Evolutionary conservation across 2,329 filamentous ascomycete species (phyloP), one percentile per base, ranked within the genome.

Genomic region (Onygena corvina): DNA sequence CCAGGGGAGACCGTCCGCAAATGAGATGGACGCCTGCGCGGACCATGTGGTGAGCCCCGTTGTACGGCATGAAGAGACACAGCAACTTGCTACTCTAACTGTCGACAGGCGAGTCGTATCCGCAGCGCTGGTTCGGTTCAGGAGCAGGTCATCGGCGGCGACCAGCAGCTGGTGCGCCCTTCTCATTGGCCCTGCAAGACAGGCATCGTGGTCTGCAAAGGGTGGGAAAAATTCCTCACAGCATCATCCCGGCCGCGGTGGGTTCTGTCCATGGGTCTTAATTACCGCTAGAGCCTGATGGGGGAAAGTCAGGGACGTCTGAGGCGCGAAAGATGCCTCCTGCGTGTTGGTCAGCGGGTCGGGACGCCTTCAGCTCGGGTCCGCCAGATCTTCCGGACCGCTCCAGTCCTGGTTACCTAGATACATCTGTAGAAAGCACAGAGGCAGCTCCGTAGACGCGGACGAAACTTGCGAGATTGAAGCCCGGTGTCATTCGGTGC

Each of bases 281-380:
- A 45, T 45, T 45, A 45, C 40, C 27, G 18, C 40, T 45, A 45
- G 23, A 27, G 23, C 40, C 40, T 27, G 23, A 29, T 45, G 9
- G 16, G 40, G 40, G 23, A 45, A 45, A 45, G 40, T 27, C 40
- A 31, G 27, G 40, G 40, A 31, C 18, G 8, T 20, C 40, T 20
- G 40, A 8, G 7, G 21, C 40, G 27, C 21, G 27, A 36, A 7
- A 7, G n/a, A 36, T 36, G 18, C 34, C 34, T 36, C 27, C 11
- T 29, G 27, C 27, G 27, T 21, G 35, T 16, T 38, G 16, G 4
- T 21, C 16, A 12, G 35, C 8, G 35, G 35, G 23, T 20, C 7
- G 35, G 23, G 16, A 20, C 23, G 23, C 16, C 35, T 38, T 21
- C 35, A 38, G 23, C 35, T 38, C 35, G 23, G 35, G n/a, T 38